Percentiles rank a stretch among this genome's conserved stretches.
Conservation (phyloP, 495 filamentous ascomycete genomes). For the Penicillium antarcticum region DNA sequence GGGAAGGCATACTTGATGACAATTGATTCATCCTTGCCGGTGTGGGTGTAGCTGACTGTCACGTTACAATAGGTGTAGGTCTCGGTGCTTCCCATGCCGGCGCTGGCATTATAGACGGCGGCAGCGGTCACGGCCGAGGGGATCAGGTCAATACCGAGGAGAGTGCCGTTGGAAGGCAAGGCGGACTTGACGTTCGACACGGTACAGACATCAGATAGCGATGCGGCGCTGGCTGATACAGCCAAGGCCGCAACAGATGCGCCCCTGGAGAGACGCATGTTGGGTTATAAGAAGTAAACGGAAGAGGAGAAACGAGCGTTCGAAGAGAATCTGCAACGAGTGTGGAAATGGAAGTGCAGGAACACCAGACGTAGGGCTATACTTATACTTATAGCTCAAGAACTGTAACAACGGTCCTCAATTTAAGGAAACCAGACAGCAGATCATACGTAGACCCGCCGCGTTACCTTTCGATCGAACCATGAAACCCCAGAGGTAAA, state of each 20-base stretch:
- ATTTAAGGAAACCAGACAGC: background rate
- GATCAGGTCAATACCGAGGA: conserved; percentile 28
- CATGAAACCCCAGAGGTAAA: background rate
- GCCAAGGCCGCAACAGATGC: conserved; percentile 24
- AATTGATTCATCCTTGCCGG: conserved; percentile 28
- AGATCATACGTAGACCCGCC: background rate
- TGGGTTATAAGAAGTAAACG: background rate
- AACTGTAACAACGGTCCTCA: background rate
- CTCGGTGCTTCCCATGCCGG: conserved; percentile 10
- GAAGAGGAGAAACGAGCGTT: conserved; percentile 3
- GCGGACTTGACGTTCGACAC: conserved; percentile 28
- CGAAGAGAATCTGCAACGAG: background rate
- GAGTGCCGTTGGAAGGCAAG: conserved; percentile 32
- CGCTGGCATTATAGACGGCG: conserved; percentile 22
- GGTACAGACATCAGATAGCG: conserved; percentile 32
- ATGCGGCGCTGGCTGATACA: conserved; percentile 24
- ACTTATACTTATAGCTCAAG: background rate
- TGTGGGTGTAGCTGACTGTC: conserved; percentile 32
- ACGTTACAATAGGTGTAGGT: conserved; percentile 38
- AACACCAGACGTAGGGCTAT: background rate
- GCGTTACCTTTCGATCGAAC: too few relatives aligned
- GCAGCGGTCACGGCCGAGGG: conserved; percentile 28
- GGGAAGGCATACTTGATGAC: conserved; percentile 34
- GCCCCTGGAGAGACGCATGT: conserved; percentile 23
- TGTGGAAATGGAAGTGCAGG: background rate